Evolutionary conservation across 768 basidiomycete genomes (phyloP), one percentile per base, ranked within the genome.

Genomic region (Sarcodon sp.): DNA sequence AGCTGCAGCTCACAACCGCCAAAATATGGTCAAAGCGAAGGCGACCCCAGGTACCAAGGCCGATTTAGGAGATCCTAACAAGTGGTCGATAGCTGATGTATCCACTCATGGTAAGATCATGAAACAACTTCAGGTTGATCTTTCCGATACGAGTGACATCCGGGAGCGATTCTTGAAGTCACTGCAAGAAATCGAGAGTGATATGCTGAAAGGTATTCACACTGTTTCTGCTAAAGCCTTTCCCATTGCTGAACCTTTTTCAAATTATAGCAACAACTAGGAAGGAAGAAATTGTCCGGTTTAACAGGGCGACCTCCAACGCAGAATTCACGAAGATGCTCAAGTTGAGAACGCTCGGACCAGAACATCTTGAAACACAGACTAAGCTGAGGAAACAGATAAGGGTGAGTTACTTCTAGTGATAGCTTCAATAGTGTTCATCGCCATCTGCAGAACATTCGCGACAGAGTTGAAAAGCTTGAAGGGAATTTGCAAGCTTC

Each of bases 341-440:
- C 21, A 73, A 70, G 53, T 59, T 64, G 10, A 64, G 60, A 32
- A 63, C 66, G 51, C 53, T 57, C 15, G 84, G 84, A 10, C 90
- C 94, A 0, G 90, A 97, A 57, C 83, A 91, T 57, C 69, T 80
- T 11, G 90, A 93, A 59, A 83, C 78, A 1, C 92, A 93, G 59
- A 76, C 71, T 1, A 78, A 81, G 47, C 66, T 97, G 27, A 73
- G 90, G 33, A 76, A 80, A 54, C 70, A 72, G 52, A 78, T 87
- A 35, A 69, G 83, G 59, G 91, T 89, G 54, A 38, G 77, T 55
- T 4, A 11, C n/a, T 43, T 16, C 21, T 4, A 8, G 8, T 43
- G 12, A 9, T 3, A 13, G 12, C 15, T 21, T 64, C 36, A 15
- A 31, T 11, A 47, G 12, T 13, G 33, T 43, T 45, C 12, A n/a